Conservation (phyloP, 2,329 filamentous ascomycete genomes). For the Venturia effusa region DNA sequence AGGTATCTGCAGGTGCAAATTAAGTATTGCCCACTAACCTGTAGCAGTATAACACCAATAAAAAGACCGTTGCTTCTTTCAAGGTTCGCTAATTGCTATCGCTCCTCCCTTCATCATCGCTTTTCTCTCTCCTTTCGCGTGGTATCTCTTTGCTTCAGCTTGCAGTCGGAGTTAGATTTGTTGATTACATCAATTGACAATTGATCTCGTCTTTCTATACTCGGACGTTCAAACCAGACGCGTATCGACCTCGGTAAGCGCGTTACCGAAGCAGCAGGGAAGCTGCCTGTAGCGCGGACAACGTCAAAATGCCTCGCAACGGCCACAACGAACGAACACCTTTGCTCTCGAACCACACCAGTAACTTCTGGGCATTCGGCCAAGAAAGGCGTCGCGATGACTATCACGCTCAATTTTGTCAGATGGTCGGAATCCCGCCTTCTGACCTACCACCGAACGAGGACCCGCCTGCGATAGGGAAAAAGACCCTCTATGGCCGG, state of each 20-base stretch:
- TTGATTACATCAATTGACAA: not conserved
- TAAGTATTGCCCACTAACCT: not conserved
- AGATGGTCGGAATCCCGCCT: conserved; percentile 25
- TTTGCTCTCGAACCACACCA: not conserved
- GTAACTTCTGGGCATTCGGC: conserved; percentile 9
- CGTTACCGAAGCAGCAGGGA: not conserved
- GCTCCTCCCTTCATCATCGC: not conserved
- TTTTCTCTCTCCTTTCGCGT: not conserved
- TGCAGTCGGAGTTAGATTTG: not conserved
- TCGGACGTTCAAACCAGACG: not conserved
- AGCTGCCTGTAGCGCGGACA: not conserved
- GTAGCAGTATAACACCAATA: not conserved
- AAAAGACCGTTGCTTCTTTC: not conserved
- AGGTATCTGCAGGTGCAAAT: not conserved
- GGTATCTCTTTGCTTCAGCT: not conserved
- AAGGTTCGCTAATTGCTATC: too few species aligned
- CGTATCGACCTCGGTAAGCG: not conserved
- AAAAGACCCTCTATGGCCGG: conserved; percentile 26
- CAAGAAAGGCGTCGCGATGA: not conserved
- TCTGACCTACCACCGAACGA: conserved; percentile 18
- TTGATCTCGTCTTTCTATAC: not conserved
- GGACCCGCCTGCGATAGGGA: conserved; percentile 16
- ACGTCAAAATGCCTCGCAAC: conserved; percentile 1
- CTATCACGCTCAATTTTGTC: conserved; percentile 27
- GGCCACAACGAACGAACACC: conserved; percentile 6